These are phyloP conservation scores for Begonia masoniana DNA, from an alignment of 306 rosid species.

Conservation along the genomic window DNA sequence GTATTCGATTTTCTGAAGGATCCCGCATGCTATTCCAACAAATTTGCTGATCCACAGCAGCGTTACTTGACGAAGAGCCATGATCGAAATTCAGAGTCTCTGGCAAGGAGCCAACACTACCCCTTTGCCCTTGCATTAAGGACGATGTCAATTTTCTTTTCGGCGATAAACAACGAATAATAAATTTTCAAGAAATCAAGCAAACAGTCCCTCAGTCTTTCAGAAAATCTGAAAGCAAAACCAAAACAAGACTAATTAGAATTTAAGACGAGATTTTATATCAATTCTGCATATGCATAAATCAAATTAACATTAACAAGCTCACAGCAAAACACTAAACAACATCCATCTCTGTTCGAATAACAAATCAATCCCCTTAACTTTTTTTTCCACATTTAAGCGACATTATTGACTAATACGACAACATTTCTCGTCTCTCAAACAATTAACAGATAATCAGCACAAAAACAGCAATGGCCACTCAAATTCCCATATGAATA, in stretches of 20 bases:
- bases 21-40: slow-evolving; percentile 53
- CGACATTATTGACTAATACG: too few relatives aligned
- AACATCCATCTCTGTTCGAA: too few relatives aligned
- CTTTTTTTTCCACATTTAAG: too few relatives aligned
- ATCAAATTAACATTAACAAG: too few relatives aligned
- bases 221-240: slow-evolving; percentile 30
- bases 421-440: too few relatives aligned
- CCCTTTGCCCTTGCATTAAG: slow-evolving; percentile 95
- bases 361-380: too few relatives aligned
- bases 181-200: slow-evolving; percentile 12
- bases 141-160: slow-evolving; percentile 19
- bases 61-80: slow-evolving; percentile 50
- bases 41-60: slow-evolving; percentile 48
- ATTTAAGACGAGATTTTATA: neutral
- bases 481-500: too few relatives aligned
- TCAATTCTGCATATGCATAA: too few relatives aligned
- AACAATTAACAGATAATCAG: too few relatives aligned
- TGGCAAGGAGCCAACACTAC: slow-evolving; percentile 64
- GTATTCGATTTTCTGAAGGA: slow-evolving; percentile 46
- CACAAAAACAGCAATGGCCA: too few relatives aligned
- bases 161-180: slow-evolving; percentile 9
- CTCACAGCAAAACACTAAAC: too few relatives aligned
- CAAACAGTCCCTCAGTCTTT: slow-evolving; percentile 8
- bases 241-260: neutral
- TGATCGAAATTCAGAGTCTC: slow-evolving; percentile 77